Evolutionary conservation across 257 asterid species (phyloP), one percentile per base, ranked within the genome.

Genomic region (Salvia miltiorrhiza): DNA sequence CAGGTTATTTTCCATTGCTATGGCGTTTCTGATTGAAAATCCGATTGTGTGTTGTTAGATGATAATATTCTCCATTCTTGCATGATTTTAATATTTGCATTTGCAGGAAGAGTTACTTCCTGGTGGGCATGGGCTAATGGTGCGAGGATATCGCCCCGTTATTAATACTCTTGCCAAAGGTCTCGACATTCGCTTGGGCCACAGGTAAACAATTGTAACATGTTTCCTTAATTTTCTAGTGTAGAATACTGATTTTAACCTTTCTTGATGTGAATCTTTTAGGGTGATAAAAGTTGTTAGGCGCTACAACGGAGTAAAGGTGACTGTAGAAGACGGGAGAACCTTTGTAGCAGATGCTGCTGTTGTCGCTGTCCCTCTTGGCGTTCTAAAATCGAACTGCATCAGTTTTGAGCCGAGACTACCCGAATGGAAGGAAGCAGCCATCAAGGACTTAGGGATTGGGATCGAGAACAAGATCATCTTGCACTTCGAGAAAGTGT

Each of bases 81-180:
- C 5, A 55, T 63, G 66, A 37, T 6, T 45, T 45, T 54, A 16
- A 24, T 39, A 7, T 62, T 63, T 62, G 53, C 20, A 26, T 63
- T 63, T 62, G 50, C 77, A 90, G 97, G 99, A 93, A 76, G 96
- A 65, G 63, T 74, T 93, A 85, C 95, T 93, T 63, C 96, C 96
- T 12, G 97, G 99, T 65, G 99, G 99, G 48, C 99, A 93, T 65
- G 97, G 97, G 55, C 91, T 93, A 53, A 93, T 93, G 97, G 97
- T 93, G 52, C 81, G 96, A 49, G 99, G 99, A 54, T 93, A 93
- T 73, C 88, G 81, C 63, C 99, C 96, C 9, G 97, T 93, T 47
- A 80, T 93, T 58, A 93, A 93, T 67, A 78, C 96, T 7, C 95
- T 93, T 30, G 97, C 99, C 16, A 86, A 86, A 81, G 99, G 96